Conservation (phyloP, 306 rosid species). For the Vachellia collinsii region DNA sequence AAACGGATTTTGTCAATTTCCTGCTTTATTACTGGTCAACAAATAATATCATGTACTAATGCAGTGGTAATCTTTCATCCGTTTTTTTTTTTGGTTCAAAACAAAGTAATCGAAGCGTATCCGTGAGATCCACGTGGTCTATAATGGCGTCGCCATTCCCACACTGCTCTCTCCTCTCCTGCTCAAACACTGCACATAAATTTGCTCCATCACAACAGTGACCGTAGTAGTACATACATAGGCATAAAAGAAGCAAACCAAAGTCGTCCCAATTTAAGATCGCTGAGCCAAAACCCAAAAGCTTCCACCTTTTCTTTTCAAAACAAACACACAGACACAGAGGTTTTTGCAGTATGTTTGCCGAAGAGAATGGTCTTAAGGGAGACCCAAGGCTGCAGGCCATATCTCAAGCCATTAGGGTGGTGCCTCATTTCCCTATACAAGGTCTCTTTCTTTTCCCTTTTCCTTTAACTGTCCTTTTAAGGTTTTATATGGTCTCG, state of each 20-base stretch:
- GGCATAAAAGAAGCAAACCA: background rate
- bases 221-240: background rate
- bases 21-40: background rate
- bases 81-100: background rate
- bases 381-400: constrained; percentile 85
- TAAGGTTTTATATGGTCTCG: background rate
- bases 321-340: background rate
- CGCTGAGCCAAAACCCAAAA: constrained; percentile 15
- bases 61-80: background rate
- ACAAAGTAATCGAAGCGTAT: background rate
- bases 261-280: constrained; percentile 31
- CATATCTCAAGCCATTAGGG: constrained; percentile 67
- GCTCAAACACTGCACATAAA: constrained; percentile 48
- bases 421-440: constrained; percentile 78
- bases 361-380: constrained; percentile 65
- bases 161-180: constrained; percentile 21
- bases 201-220: constrained; percentile 21
- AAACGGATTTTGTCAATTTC: background rate
- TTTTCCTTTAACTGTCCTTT: background rate
- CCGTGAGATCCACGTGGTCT: constrained; percentile 25
- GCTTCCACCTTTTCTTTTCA: constrained; percentile 17
- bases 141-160: constrained; percentile 33
- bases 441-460: constrained; percentile 42
- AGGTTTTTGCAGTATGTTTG: constrained; percentile 54
- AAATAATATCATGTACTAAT: background rate